Evolutionary conservation across 768 basidiomycete species (phyloP), one percentile per base, ranked within the genome.

Genomic region (Crassisporium funariophilum): DNA sequence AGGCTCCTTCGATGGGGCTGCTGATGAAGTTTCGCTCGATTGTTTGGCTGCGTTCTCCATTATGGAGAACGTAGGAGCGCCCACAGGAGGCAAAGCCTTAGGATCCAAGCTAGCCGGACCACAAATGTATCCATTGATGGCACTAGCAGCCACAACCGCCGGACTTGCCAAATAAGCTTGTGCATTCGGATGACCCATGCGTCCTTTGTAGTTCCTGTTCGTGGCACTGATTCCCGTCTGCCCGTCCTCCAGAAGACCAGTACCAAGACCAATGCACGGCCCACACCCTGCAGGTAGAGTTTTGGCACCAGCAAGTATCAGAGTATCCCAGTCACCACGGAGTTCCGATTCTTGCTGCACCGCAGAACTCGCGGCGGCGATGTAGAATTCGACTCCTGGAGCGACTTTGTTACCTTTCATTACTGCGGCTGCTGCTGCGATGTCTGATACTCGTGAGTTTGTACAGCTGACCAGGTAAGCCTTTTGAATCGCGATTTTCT

Each of bases 381-480:
- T 86, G 72, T 98, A 99, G 64, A 99, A 98, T 54, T 98, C 91
- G 33, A 99, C 95, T 12, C 89, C 90, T 1, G 83, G 79, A 0
- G 93, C 89, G 42, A 99, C 82, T 47, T 75, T 85, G 56, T 82
- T 79, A 11, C 89, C 91, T 46, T 81, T 77, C 61, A 99, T 75
- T 21, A 98, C 94, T n/a, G 79, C 79, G 0, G 97, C 97, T 0
- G 97, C 95, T 0, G 90, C 88, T 5, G 91, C 83, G 47, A 99
- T 86, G 55, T 99, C 97, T 0, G 95, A 97, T 2, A 88, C 89
- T 31, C 97, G 88, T 1, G 95, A 93, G 69, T 99, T 99, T 47
- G 97, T 98, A 67, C 97, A 99, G 56, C 90, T 93, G 48, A 99
- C 91, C 46, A 99, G 89, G 69, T 99, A 99, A 1, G 97, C 97